phyloP scores from a whole-genome alignment of 441 rosid genomes.

The Raphanus hybrid region DNA sequence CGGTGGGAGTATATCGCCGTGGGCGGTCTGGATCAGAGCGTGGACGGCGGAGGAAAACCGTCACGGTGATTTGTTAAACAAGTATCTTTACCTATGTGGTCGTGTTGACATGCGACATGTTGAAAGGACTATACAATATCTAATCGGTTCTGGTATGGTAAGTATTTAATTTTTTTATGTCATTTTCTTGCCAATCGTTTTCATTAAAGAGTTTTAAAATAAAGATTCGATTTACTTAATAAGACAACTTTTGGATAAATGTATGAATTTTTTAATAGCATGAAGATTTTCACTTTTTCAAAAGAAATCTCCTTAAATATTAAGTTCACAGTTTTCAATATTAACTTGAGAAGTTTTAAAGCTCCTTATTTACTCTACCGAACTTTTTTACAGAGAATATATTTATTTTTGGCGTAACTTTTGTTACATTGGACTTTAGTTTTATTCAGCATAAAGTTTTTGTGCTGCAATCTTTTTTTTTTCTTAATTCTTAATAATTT shows the following conservation, averaged over 20 bases:
- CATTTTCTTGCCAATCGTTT: not conserved
- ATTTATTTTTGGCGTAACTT: not conserved
- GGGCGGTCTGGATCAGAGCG: constrained; percentile 58
- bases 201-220: not conserved
- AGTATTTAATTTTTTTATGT: constrained; percentile 3
- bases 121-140: constrained; percentile 61
- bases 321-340: not conserved
- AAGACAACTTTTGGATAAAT: not conserved
- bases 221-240: not conserved
- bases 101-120: constrained; percentile 60
- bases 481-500: too few species aligned
- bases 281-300: not conserved
- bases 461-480: too few species aligned
- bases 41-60: constrained; percentile 68
- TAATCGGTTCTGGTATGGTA: constrained; percentile 63
- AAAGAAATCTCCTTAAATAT: not conserved
- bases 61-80: constrained; percentile 58
- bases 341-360: not conserved
- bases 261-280: not conserved
- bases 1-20: constrained; percentile 54
- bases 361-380: not conserved
- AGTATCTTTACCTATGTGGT: constrained; percentile 55
- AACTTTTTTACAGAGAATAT: not conserved
- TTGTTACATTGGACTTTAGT: not conserved
- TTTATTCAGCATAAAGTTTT: too few species aligned